Base-by-base conservation (phyloP, 805 yeast genomes). In the Starmerella bombicola region DNA sequence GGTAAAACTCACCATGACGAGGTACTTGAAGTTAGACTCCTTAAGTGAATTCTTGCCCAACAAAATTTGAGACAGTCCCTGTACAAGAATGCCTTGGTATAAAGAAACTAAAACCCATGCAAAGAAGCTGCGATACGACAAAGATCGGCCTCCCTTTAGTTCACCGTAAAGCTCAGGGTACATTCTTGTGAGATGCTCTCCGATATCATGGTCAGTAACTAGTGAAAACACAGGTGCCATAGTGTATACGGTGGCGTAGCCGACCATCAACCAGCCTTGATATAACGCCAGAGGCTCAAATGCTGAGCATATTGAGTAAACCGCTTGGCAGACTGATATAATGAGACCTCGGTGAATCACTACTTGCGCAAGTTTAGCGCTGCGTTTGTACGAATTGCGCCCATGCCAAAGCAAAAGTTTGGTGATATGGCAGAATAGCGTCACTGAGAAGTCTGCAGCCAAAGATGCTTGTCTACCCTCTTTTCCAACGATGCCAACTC, bases 181-280 rank as follows among this genome's bases (percentile, higher is more conserved):
- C 42, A 85, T 68, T 43, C 78, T 78, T 2, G 95, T 93, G 48
- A 91, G 71, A 38, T 77, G 79, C 57, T 85, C 95, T 53, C 78
- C 85, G 35, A 91, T 86, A 58, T 91, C 99, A 41, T 78, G 75
- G 58, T 91, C 97, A 35, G 84, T 69, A 0, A 93, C 95, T 50
- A 91, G 64, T 0, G 95, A 82, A 54, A 91, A 91, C 2, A 91
- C 97, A 0, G 99, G 99, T 42, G 88, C 85, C 99, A 91, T 91
- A 0, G 99, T 91, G 61, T 91, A 91, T 40, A 84, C 71, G 0
- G 99, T 91, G 2, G 97, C 93, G 61, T 91, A 91, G 2, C 98
- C 99, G 33, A 91, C 98, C 96, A 91, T 85, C 35, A 91, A 68
- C 79, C 93, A 88, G 2, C 99, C 99, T 58, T 91, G 88, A 57